Percentiles rank a stretch among this genome's conserved stretches.
These are phyloP conservation scores for Exidia glandulosa DNA, from an alignment of 768 basidiomycete species.

Conservation along the genomic window DNA sequence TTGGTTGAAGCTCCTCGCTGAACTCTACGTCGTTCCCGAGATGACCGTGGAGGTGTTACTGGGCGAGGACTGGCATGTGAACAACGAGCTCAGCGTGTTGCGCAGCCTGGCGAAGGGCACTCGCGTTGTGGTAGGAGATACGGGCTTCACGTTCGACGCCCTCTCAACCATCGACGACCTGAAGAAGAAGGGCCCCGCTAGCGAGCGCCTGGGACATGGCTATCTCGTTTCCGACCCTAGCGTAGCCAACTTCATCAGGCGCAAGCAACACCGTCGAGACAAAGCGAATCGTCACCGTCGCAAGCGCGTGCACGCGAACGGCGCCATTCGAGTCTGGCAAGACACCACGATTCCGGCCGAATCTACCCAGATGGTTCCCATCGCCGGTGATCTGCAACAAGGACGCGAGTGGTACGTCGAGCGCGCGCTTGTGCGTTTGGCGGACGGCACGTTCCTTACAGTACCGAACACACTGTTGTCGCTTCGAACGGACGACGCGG, in stretches of 20 bases:
- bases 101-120: background rate
- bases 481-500: background rate
- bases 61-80: slow-evolving; percentile 19
- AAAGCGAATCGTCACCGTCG: background rate
- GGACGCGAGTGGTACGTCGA: background rate
- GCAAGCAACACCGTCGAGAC: background rate
- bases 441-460: background rate
- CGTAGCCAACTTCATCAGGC: background rate
- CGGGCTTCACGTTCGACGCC: background rate
- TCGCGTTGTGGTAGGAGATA: background rate
- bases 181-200: background rate
- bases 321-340: background rate
- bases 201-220: background rate
- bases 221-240: background rate
- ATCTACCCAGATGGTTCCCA: background rate
- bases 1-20: background rate
- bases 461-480: background rate
- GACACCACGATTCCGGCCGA: background rate
- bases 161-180: background rate
- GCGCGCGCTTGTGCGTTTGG: background rate
- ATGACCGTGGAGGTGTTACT: slow-evolving; percentile 22
- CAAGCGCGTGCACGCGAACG: background rate
- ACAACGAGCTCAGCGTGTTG: slow-evolving; percentile 11
- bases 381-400: background rate
- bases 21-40: slow-evolving; percentile 11